Evolutionary conservation across 305 asterid species (phyloP), one percentile per base, ranked within the genome.

Genomic region (Fraxinus sp.): DNA sequence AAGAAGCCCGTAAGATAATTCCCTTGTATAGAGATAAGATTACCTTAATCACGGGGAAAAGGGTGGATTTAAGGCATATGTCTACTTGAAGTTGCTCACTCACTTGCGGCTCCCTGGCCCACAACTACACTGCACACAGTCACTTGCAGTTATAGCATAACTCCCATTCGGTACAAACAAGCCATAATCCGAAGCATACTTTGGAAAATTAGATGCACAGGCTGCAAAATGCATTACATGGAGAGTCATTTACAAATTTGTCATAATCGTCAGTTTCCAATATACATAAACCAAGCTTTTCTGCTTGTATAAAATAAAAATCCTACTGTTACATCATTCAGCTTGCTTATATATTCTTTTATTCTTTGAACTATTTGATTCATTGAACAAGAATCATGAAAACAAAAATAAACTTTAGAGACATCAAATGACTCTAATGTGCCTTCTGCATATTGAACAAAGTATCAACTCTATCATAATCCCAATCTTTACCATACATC

Each of bases 91-190:
- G 33, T 1, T 35, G 59, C 36, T 79, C 30, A 83, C 96, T 95
- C 88, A 96, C 99, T 92, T 94, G 81, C 96, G 91, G 86, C 93
- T 90, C 86, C 96, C 98, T 4, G 97, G 96, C 35, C 95, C 98
- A 33, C 99, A 96, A 82, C 99, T 96, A 90, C 99, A 96, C 86
- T 92, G 97, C 80, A 96, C 97, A 62, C 99, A 96, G 84, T 95
- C 97, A 76, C 97, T 85, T 13, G 98, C 98, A 4, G 97, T 90
- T 57, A 96, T 86, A 26, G 99, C 97, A 37, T 93, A 96, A 87
- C 97, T 95, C 80, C 99, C 99, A n/a, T 93, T 96, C 1, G 98
- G 97, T 43, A 96, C 98, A 80, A 95, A 91, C 84, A 96, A 87
- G 46, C 95, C 97, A 36, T 88, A 90, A 84, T 96, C 99, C 4